Conservation (phyloP, 1,284 basidiomycete genomes). For the Crepidotus sp. region DNA sequence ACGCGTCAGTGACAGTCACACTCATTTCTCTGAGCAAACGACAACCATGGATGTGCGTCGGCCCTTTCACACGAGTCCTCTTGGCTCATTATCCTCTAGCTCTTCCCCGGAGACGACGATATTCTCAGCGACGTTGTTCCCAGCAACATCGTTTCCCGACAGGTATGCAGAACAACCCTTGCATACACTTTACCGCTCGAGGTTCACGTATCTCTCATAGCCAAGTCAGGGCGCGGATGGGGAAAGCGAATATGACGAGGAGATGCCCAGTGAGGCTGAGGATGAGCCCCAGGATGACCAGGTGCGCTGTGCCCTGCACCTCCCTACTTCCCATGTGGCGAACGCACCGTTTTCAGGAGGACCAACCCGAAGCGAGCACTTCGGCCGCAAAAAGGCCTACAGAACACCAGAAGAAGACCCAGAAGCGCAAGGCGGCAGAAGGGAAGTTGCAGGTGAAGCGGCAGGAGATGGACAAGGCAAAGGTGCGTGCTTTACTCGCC, state of each 20-base stretch:
- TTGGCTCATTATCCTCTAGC: conserved; percentile 3
- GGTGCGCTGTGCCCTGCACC: conserved; percentile 3
- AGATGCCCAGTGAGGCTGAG: conserved; percentile 54
- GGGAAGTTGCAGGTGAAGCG: conserved; percentile 57
- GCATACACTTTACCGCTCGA: not conserved
- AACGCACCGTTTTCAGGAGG: conserved; percentile 11
- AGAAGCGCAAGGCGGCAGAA: conserved; percentile 62
- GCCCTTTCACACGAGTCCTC: not conserved
- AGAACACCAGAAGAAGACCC: conserved; percentile 40
- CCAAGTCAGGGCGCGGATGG: conserved; percentile 60
- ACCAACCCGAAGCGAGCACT: conserved; percentile 12
- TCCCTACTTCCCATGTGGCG: conserved; percentile 21
- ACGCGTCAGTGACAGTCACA: not conserved
- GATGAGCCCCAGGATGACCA: conserved; percentile 24
- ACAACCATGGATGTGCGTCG: conserved; percentile 11
- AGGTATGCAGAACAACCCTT: conserved; percentile 35
- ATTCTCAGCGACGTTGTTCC: conserved; percentile 75
- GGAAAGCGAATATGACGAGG: conserved; percentile 61
- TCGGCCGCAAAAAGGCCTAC: conserved; percentile 21
- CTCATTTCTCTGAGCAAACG: not conserved
- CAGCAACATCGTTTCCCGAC: conserved; percentile 74
- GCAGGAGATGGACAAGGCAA: conserved; percentile 77
- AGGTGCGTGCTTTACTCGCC: conserved; percentile 35
- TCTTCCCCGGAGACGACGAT: conserved; percentile 52
- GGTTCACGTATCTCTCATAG: conserved; percentile 27